Base-by-base conservation (phyloP, 106 monocot genomes). In the Dactylorhiza incarnata region DNA sequence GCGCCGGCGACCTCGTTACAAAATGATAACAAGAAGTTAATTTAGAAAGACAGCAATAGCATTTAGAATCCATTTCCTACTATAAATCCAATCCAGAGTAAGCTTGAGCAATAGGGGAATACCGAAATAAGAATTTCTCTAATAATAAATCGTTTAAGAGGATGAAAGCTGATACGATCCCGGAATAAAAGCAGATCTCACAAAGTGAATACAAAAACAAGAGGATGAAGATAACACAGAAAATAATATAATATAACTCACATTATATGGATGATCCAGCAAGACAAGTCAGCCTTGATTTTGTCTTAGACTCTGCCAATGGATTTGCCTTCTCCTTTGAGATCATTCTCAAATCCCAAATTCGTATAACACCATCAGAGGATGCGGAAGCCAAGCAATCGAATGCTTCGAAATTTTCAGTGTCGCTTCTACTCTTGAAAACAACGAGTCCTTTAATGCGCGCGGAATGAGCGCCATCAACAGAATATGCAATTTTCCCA, bases 401-500 rank as follows among this genome's bases (percentile, higher is more conserved):
- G 10, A 87, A 79, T 7, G 68, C 49, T 71, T 86, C 93, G 48
- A 72, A 84, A 73, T 46, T 45, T 71, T 83, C 70, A 45, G 48
- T 50, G 24, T 76, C 71, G 61, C 45, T 87, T 83, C 62, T 59
- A 4, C 51, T 79, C 48, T 83, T 84, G 56, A 89, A 80, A 71
- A 86, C 79, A 81, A 89, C 96, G 20, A 96, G 77, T 9, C 96
- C 96, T 82, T 97, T 97, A 25, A 97, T 79, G 73, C 96, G 90
- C 48, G 84, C 43, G 43, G 82, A 74, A 83, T 97, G 96, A 58
- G 96, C 96, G 74, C 74, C 74, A 62, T 86, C 87, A 52, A 94
- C 89, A 77, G 76, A 72, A 83, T 83, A 85, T 23, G 96, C 87
- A 46, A 84, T 73, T 73, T 86, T 97, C 77, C 93, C 93, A 76